Evolutionary conservation across 106 monocot species (phyloP), one percentile per base, ranked within the genome.

Genomic region (Agapanthus africanus): DNA sequence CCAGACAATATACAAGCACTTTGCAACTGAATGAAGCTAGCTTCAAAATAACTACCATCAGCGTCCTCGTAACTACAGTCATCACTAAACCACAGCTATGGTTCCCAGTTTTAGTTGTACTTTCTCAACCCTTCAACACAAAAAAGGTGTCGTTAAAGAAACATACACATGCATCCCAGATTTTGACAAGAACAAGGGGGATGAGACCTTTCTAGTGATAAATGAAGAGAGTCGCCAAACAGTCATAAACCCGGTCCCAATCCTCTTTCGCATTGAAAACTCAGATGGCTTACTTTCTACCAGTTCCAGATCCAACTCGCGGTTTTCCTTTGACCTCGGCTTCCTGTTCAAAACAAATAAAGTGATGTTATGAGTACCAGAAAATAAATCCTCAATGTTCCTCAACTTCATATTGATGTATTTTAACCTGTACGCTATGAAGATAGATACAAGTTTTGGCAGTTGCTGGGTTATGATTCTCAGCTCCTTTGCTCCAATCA

Each of bases 401-500:
- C 18, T 22, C 38, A 35, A 37, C n/a, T 16, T 34, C 34, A 13
- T 11, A 34, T 34, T 0, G 13, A 35, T 10, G 19, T 34, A 15
- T 61, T 30, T 3, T n/a, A 21, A 66, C 66, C 66, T 66, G 66
- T 42, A 37, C 37, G 28, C 66, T 66, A 44, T 66, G 66, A 66
- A 95, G 81, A 69, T 91, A 95, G 47, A 95, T 84, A 50, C 77
- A 74, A 52, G 91, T 71, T 74, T 91, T 95, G 42, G 95, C 88
- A 19, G 88, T 95, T 61, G 85, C 74, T 47, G 95, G 95, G 80
- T 95, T 91, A 70, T 95, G 86, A 76, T 86, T 91, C 74, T 95
- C 95, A 16, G 91, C 91, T 74, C 95, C 95, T 73, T 95, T 95
- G 70, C 91, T 91, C 91, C 95, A 91, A 69, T 91, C 95, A 80